Base-by-base conservation (phyloP, 192 early-diverging fungal genomes). In the Glomus cerebriforme region DNA sequence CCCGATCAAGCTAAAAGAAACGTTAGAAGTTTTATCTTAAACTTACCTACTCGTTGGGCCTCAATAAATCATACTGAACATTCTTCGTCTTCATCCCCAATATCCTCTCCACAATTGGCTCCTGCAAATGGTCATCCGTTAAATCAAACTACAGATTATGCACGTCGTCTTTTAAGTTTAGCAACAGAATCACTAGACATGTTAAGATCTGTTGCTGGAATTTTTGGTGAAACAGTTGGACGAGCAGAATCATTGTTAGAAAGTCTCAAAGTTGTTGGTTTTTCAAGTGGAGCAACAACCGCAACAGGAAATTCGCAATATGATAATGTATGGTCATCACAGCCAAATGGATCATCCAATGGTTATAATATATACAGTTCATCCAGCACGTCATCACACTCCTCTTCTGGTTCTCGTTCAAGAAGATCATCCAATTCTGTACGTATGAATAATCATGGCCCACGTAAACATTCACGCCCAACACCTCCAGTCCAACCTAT, bases 11-110 rank as follows among this genome's bases (percentile, higher is more conserved):
- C 96, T 32, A 86, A 93, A 43, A 83, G 88, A 59, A 91, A 84
- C 54, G 97, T 98, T 13, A 89, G 94, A 26, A 88, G 87, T 7
- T 93, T 98, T 76, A 96, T 98, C 49, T 82, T 70, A 70, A 84
- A 85, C 1, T 83, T 98, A 80, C 97, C 97, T 6, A 84, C 85
- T 27, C 87, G 95, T 35, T 96, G 95, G 93, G 91, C 86, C 7
- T 82, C 80, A 26, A 65, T 89, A 13, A 88, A 88, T 70, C 79
- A 81, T 62, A 79, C 80, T 63, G 85, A 86, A 24, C 27, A 24
- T 43, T 87, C 86, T 7, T 58, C 80, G 12, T 81, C 83, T n/a
- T 79, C 84, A 0, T 83, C 85, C 19, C 84, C 86, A 15, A 79
- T 83, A 7, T 79, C 84, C 24, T 85, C 85, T 7, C 84, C 84